Base-by-base conservation (phyloP, 805 yeast genomes). In the Starmerella powellii region DNA sequence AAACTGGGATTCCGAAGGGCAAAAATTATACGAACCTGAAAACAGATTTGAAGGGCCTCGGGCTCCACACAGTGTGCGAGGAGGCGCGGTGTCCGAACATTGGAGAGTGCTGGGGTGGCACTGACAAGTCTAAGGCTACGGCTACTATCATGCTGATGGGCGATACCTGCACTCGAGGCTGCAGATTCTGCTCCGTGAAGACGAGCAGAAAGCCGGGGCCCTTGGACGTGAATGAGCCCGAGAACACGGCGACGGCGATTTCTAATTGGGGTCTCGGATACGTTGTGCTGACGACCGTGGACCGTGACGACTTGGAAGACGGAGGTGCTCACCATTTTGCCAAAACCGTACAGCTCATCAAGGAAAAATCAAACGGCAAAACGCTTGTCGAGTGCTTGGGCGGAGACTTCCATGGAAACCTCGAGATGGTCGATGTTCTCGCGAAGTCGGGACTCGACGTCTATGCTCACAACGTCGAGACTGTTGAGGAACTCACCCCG, bases 41-140 rank as follows among this genome's bases (percentile, higher is more conserved):
- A 58, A 72, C 75, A 37, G 99, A 91, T 57, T 78, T 91, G 27
- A 71, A 85, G 47, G 96, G 94, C 45, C 67, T 91, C 46, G 84
- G 85, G 50, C 67, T 91, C 39, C 80, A 95, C 29, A 91, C 99
- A 0, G 99, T 91, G 24, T 91, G 99, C 64, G 97, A 91, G 63
- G 98, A 91, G 58, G 98, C 98, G 4, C 80, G 91, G 58, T 91
- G 99, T 64, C 99, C 99, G n/a, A 91, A 91, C 61, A 91, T 91
- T 48, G 95, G 97, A 40, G 99, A 91, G 61, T 91, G 99, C 63
- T 91, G 99, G 99, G 97, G 98, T 42, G 98, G 98, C 24, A 75
- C 78, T 55, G 77, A 72, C 54, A 73, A 87, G 60, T 75, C 88
- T 6, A 88, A 85, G 49, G 96, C 98, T 3, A 85, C 95, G 6